Evolutionary conservation across 192 early-diverging fungal genomes (phyloP).

Genomic region (Coemansia pectinata): DNA sequence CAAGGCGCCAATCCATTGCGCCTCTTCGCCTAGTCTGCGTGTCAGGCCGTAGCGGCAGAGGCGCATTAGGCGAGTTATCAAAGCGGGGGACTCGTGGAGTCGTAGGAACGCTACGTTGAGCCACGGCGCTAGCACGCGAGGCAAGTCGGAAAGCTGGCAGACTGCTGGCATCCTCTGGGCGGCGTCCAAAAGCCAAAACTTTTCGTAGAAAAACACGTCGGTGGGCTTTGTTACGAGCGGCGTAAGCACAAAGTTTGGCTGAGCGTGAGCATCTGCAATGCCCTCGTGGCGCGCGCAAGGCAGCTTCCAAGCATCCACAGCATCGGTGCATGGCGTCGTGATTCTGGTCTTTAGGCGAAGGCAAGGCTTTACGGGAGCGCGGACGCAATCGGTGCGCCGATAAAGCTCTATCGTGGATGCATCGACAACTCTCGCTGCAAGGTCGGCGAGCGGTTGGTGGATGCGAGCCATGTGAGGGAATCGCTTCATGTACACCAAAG

Average conservation of each 20-base stretch:
- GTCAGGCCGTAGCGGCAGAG: slow-evolving; percentile 40
- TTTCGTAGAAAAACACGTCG: slow-evolving; percentile 51
- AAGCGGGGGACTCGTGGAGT: slow-evolving; percentile 22
- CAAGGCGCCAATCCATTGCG: slow-evolving; percentile 33
- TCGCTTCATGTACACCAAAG: slow-evolving; percentile 34
- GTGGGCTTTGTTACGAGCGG: slow-evolving; percentile 23
- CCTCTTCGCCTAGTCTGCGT: slow-evolving; percentile 1
- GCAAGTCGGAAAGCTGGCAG: slow-evolving; percentile 16
- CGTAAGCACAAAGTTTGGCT: slow-evolving; percentile 22
- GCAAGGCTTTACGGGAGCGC: slow-evolving; percentile 18
- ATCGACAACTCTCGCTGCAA: slow-evolving; percentile 36
- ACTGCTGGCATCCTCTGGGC: slow-evolving; percentile 18
- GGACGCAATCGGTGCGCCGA: slow-evolving; percentile 33
- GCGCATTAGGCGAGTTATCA: slow-evolving; percentile 40
- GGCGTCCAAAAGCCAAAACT: slow-evolving; percentile 45
- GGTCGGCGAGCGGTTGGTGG: slow-evolving; percentile 33
- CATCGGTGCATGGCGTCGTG: not conserved
- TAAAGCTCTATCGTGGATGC: slow-evolving; percentile 27
- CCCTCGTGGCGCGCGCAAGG: not conserved
- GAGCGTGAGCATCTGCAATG: not conserved
- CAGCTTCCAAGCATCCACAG: not conserved
- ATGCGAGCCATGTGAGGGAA: slow-evolving; percentile 38
- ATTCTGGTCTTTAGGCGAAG: not conserved
- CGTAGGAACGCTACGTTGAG: slow-evolving; percentile 40
- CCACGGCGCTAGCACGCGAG: slow-evolving; percentile 46